A percentile compares a stretch with the other conserved stretches of the same genome.
Evolutionary conservation across 306 rosid genomes (phyloP).

Genomic region (Acacia melanoxylon): DNA sequence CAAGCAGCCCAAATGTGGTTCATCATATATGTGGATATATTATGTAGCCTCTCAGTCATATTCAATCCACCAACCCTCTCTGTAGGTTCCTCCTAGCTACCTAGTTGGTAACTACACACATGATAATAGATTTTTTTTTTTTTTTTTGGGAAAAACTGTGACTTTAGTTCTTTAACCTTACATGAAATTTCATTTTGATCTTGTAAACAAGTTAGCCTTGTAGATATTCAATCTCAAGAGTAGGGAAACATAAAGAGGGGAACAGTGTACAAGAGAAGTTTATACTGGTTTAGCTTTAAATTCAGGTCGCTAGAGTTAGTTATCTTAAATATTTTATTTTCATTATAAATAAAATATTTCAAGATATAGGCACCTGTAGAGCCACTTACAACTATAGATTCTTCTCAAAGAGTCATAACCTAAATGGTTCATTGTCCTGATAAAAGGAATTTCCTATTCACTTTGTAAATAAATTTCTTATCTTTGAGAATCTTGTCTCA

Average conservation of each 20-base stretch:
- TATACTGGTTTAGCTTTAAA: not conserved
- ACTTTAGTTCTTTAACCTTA: no score
- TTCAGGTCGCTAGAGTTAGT: not conserved
- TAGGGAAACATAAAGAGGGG: not conserved
- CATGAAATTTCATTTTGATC: no score
- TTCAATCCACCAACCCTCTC: not conserved
- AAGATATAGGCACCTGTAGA: not conserved
- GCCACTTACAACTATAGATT: not conserved
- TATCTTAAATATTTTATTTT: not conserved
- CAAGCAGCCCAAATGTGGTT: not conserved
- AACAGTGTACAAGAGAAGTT: not conserved
- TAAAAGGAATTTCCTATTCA: not conserved
- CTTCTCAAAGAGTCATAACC: not conserved
- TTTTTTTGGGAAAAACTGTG: no score
- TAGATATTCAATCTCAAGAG: not conserved
- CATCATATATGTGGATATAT: not conserved
- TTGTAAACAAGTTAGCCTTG: not conserved
- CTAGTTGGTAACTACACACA: not conserved
- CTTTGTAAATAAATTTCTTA: not conserved
- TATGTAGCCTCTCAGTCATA: not conserved
- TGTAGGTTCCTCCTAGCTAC: not conserved
- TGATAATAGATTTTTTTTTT: no score
- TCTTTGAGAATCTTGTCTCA: not conserved
- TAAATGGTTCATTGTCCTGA: not conserved
- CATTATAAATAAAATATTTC: not conserved